Evolutionary conservation across 2,329 filamentous ascomycete genomes (phyloP), one percentile per base, ranked within the genome.

Genomic region (Penicillium vulpinum): DNA sequence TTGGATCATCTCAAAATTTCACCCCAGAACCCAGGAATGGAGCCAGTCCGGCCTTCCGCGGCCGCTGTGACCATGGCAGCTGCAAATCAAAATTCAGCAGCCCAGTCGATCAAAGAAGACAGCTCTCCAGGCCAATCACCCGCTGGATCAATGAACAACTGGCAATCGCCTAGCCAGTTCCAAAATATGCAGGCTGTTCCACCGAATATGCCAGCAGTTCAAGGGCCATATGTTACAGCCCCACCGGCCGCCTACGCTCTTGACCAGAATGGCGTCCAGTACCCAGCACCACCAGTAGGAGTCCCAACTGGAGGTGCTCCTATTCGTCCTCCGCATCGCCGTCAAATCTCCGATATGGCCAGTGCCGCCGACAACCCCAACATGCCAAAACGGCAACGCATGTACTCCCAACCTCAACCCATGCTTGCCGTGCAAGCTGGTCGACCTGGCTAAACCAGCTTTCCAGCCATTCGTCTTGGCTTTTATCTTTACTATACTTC

Each of bases 1-100:
- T 81, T 97, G 48, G 83, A 85, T n/a, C 88, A 92, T 70, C 81
- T 96, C 59, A 87, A 95, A 70, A 91, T 91, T 69, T 84, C 82
- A 73, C 53, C 79, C 75, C 62, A 81, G 77, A 81, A 82, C 8
- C 52, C 52, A 13, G 52, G 52, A 18, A 81, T 85, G 72, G 82
- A 82, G n/a, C 77, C 78, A 2, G 78, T 81, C 16, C 69, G 69
- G 10, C 63, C 74, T 21, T 53, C 64, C 4, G 65, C 73, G 22
- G 63, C 68, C 11, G 67, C 72, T 5, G 77, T 80, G 29, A 76
- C 80, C 3, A 77, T 83, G 58, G 67, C 52, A 36, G 45, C 75
- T 29, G 70, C 54, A 5, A 51, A 77, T 22, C 79, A 84, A 53
- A 79, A 75, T 36, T 83, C 81, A 6, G 76, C 77, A 9, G 77